Base-by-base conservation (phyloP, 2,329 filamentous ascomycete genomes). In the Penicillium nordicum region DNA sequence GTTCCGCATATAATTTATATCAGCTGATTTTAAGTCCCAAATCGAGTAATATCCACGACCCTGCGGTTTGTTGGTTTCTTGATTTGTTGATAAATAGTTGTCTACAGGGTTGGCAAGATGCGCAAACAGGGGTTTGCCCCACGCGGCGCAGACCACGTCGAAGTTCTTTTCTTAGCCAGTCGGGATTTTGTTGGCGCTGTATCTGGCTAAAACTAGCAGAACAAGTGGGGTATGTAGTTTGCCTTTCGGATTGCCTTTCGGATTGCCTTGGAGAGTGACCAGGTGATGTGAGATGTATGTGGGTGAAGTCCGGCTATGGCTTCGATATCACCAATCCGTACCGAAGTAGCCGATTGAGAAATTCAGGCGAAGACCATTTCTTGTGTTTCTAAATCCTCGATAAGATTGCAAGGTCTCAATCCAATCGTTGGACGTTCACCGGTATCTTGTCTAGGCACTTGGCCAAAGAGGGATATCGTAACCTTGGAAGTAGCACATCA, bases 1-100 rank as follows among this genome's bases (percentile, higher is more conserved):
- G 61, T 46, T 58, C 57, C 62, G 64, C 64, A 65, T 55, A 36
- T 36, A 25, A 42, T 32, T 57, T 51, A 43, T 50, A 63, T 66
- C 64, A 66, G 59, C 64, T 66, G 64, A 66, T 41, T 41, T 45
- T 30, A 37, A 54, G 40, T 43, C 23, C 43, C 51, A 23, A 46
- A 46, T 49, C 42, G 32, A 57, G 40, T 23, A 47, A 54, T 54
- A 51, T 18, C 30, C 11, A 29, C 2, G 23, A 21, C n/a, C n/a
- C 30, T 38, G 18, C 12, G 30, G n/a, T 32, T 21, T 23, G 18
- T 23, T 37, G 23, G 29, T n/a, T 45, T 29, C 10, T 18, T 29
- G 29, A n/a, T n/a, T 37, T 29, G 16, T 29, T 18, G 4, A 44
- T 37, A 9, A 12, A 12, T 21, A 14, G 36, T 34, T 10, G 18